Base-by-base conservation (phyloP, 1,139 yeast species). In the Debaryomyces subglobosus region DNA sequence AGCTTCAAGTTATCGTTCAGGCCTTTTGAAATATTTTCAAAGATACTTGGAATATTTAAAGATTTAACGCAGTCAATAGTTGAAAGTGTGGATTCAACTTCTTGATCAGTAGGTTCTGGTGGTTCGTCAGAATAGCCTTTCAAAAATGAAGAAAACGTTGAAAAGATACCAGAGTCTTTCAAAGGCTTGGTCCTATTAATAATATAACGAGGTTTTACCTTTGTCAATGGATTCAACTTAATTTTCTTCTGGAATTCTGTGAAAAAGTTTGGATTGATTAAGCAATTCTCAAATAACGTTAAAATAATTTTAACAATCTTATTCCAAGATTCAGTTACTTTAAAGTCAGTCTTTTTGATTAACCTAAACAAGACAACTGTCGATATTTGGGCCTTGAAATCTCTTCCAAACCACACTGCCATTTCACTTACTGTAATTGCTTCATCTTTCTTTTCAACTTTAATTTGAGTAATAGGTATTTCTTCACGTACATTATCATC, bases 101-200 rank as follows among this genome's bases (percentile, higher is more conserved):
- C 98, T 58, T 88, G 96, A 49, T 88, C 96, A 1, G 95, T 81
- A 3, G 99, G 99, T 63, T 92, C 97, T 6, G 89, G 86, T 2
- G 89, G 85, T 36, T 89, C 96, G 57, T 91, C 97, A 0, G 87
- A 77, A 51, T 86, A 83, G 13, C 97, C 95, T 56, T 95, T 89
- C 65, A 95, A 78, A 60, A 91, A 92, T 0, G 97, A 90, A 0
- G 97, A 91, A 57, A 95, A 85, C 0, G 98, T 88, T 1, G 96
- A 89, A 50, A 95, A 81, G 21, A 95, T 64, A 1, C 98, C 90
- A 8, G 79, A 77, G 35, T 85, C 96, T 58, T 84, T 87, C 23
- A 82, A 77, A 0, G 80, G 77, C 49, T 82, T 83, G 0, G 82
- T 69, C 55, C 89, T 79, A 49, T 82, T 82, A 39, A 89, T 79